A percentile compares a stretch with the other conserved stretches of the same genome.
These are phyloP conservation scores for Rhodamnia rubescens DNA, from an alignment of 345 rosid species.

Conservation along the genomic window DNA sequence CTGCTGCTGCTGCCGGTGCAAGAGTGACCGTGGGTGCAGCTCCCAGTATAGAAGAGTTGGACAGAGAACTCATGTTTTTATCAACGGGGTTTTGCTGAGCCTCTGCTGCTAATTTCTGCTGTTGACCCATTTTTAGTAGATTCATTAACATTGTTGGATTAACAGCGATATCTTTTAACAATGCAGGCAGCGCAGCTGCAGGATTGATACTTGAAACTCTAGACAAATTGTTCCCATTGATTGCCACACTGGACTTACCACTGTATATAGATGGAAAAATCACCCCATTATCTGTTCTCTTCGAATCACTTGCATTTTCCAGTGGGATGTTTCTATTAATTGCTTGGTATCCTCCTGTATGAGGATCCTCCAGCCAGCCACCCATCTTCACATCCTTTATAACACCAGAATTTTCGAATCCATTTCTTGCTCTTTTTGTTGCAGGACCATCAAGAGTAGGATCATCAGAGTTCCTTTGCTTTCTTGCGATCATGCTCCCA, in stretches of 20 bases:
- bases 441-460: slow-evolving; percentile 36
- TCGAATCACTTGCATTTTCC: slow-evolving; percentile 21
- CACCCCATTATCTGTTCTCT: slow-evolving; percentile 28
- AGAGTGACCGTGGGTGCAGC: slow-evolving; percentile 18
- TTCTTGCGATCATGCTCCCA: slow-evolving; percentile 36
- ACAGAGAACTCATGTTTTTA: slow-evolving; percentile 26
- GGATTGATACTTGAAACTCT: slow-evolving; percentile 17
- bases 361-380: slow-evolving; percentile 69
- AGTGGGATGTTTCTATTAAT: slow-evolving; percentile 11
- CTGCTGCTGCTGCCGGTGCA: slow-evolving; percentile 18
- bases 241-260: slow-evolving; percentile 16
- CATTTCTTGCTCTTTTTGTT: slow-evolving; percentile 47
- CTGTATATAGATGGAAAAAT: slow-evolving; percentile 14
- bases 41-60: slow-evolving; percentile 28
- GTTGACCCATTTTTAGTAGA: slow-evolving; percentile 66
- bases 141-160: slow-evolving; percentile 66
- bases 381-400: slow-evolving; percentile 31
- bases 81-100: slow-evolving; percentile 24
- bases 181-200: slow-evolving; percentile 29
- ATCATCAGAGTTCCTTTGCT: slow-evolving; percentile 52
- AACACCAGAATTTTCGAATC: slow-evolving; percentile 21
- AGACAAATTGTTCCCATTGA: slow-evolving; percentile 22
- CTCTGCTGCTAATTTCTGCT: slow-evolving; percentile 42
- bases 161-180: slow-evolving; percentile 58
- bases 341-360: slow-evolving; percentile 20